Evolutionary conservation across 257 asterid species (phyloP).

Genomic region (Datura wrightii): DNA sequence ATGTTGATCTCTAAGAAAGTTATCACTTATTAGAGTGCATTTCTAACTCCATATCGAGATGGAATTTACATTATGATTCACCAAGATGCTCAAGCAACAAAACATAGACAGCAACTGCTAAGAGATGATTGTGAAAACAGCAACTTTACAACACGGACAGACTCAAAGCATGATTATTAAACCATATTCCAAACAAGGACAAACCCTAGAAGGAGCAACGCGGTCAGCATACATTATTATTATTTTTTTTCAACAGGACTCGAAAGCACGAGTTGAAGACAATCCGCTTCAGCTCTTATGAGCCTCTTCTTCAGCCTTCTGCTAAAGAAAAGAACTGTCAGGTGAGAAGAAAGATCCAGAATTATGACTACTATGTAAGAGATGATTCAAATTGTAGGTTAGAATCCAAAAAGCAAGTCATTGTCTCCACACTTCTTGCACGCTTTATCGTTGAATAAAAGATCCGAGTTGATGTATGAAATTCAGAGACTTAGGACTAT

Average conservation of each 20-base stretch:
- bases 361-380: background rate
- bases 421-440: background rate
- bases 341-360: background rate
- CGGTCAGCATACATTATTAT: constrained; percentile 35
- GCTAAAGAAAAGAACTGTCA: constrained; percentile 11
- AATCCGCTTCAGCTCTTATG: constrained; percentile 38
- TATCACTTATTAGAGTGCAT: no score
- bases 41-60: background rate
- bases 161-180: background rate
- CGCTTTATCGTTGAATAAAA: no score
- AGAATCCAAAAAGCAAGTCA: background rate
- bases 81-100: background rate
- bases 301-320: constrained; percentile 46
- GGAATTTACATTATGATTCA: background rate
- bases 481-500: no score
- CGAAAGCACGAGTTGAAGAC: constrained; percentile 11
- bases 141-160: background rate
- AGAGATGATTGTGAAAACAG: background rate
- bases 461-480: no score
- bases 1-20: no score
- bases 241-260: background rate
- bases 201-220: background rate
- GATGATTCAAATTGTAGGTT: background rate
- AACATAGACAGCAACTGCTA: background rate
- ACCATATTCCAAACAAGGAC: constrained; percentile 6